A percentile compares a stretch with the other conserved stretches of the same genome.
These are phyloP conservation scores for Plantago elongata DNA, from an alignment of 257 asterid species.

Conservation along the genomic window DNA sequence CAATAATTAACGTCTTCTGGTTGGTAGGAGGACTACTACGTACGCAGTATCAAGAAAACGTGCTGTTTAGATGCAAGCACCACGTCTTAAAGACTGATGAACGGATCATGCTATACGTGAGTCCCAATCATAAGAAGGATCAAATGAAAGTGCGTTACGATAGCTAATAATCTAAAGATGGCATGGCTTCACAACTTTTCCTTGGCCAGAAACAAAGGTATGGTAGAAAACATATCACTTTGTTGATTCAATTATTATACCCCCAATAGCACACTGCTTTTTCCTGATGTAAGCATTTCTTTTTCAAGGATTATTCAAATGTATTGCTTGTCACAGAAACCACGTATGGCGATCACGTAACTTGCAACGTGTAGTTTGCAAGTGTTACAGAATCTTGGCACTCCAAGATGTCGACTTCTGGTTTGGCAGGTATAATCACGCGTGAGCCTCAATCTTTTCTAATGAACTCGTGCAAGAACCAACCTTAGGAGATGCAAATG, in stretches of 20 bases:
- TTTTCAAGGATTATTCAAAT: conserved; percentile 7
- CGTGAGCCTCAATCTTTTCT: background rate
- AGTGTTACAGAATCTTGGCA: background rate
- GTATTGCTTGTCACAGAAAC: no score
- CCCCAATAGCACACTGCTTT: conserved; percentile 6
- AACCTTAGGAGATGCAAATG: background rate
- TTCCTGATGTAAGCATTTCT: conserved; percentile 8
- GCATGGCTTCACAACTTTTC: conserved; percentile 1
- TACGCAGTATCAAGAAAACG: background rate
- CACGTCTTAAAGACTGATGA: conserved; percentile 1
- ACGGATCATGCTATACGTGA: background rate
- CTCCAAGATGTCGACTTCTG: background rate
- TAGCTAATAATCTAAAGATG: background rate
- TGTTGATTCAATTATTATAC: conserved; percentile 4
- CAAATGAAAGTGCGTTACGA: background rate
- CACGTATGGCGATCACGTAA: background rate
- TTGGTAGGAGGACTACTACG: background rate
- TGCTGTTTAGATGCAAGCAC: background rate
- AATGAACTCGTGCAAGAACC: background rate
- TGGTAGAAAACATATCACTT: no score
- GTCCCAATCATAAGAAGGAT: background rate
- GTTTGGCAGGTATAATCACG: background rate
- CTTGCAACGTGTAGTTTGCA: background rate
- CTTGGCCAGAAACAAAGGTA: background rate
- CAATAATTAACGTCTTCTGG: background rate